A percentile compares a stretch with the other conserved stretches of the same genome.
Conservation (phyloP, 2,329 filamentous ascomycete genomes). For the Curvularia sp. region DNA sequence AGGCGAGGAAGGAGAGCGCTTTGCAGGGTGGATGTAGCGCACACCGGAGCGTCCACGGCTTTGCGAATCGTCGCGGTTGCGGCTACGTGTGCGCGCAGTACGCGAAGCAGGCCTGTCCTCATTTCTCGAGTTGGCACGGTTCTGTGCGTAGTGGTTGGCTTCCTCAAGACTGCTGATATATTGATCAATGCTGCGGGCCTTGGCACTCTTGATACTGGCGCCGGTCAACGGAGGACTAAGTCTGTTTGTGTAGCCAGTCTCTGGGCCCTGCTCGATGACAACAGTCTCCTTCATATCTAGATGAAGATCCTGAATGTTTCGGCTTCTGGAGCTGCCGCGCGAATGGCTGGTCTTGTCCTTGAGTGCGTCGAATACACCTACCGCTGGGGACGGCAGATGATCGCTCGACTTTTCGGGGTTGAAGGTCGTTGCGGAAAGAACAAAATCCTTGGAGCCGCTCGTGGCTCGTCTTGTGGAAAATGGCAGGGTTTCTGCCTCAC, state of each 20-base stretch:
- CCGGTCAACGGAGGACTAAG: constrained; percentile 55
- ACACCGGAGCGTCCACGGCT: constrained; percentile 72
- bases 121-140: constrained; percentile 49
- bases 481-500: constrained; percentile 51
- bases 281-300: constrained; percentile 55
- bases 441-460: constrained; percentile 65
- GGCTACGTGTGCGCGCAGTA: constrained; percentile 56
- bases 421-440: constrained; percentile 50
- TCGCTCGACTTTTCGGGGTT: constrained; percentile 38
- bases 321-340: constrained; percentile 75
- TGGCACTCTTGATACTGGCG: constrained; percentile 63
- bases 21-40: constrained; percentile 75
- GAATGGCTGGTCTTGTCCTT: constrained; percentile 68
- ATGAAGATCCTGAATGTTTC: constrained; percentile 76
- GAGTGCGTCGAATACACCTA: constrained; percentile 67
- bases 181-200: constrained; percentile 74
- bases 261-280: constrained; percentile 44
- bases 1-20: constrained; percentile 89
- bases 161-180: constrained; percentile 88
- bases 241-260: constrained; percentile 58
- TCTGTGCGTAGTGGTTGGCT: constrained; percentile 65
- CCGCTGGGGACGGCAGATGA: constrained; percentile 69
- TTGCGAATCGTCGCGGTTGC: constrained; percentile 67
- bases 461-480: constrained; percentile 45
- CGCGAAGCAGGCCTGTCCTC: constrained; percentile 56